Evolutionary conservation across 2,329 filamentous ascomycete genomes (phyloP), one percentile per base, ranked within the genome.

Genomic region (Berkeleyomyces basicola): DNA sequence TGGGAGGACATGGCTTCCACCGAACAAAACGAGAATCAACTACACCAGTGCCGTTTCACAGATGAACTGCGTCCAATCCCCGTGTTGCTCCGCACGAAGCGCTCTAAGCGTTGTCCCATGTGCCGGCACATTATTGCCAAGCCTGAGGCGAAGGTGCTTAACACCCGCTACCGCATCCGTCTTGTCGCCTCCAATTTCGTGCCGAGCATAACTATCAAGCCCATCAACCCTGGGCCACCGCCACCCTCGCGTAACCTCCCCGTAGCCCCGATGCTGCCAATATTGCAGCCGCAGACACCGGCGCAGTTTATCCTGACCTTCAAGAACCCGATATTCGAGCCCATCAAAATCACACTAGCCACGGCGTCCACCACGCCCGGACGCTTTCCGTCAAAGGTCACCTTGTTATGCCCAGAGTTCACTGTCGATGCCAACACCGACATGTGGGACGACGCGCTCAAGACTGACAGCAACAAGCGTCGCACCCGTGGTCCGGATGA

Each of bases 121-220:
- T 99, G 93, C 74, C 86, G 93, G 10, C 92, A 97, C 75, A 96
- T 97, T 70, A 86, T 99, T 68, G 88, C 90, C 65, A 95, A 95
- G 72, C 93, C 92, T 11, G 93, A 99, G 73, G 82, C 85, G 64
- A 99, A 97, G 73, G 85, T 95, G 40, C 83, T 84, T 57, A 92
- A 87, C 61, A 93, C 88, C 5, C 86, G 91, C 39, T 97, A 93
- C 80, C 88, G 92, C 69, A 96, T 99, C 72, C 87, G 89, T 62
- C 81, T 97, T 0, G 85, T 97, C 4, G 95, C 93, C 31, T 82
- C 86, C 62, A 90, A 86, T 70, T 92, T 95, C 74, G 89, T 99
- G 66, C 93, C 93, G 0, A 84, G 84, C 64, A 84, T 96, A 65
- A 82, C 83, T 39, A 82, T 96, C 68, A 82, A 82, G 59, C 83